Percentiles rank a stretch among this genome's conserved stretches.
These are phyloP conservation scores for Coniosporium apollinis DNA, from an alignment of 495 filamentous ascomycete species.

Conservation along the genomic window DNA sequence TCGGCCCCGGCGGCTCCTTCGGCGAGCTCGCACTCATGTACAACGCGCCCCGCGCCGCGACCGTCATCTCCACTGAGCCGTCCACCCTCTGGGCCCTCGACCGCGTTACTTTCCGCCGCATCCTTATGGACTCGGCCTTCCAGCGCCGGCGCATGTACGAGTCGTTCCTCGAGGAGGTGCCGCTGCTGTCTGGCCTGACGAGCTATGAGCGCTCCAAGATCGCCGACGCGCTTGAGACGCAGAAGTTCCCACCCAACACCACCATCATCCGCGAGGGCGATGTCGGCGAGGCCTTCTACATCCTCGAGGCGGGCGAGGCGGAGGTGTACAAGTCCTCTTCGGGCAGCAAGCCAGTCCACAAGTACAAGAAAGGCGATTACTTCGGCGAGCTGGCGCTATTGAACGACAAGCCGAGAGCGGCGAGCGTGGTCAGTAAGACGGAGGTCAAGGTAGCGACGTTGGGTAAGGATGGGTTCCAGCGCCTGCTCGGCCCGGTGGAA, in stretches of 20 bases:
- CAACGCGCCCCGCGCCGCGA: slow-evolving; percentile 93
- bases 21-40: slow-evolving; percentile 97
- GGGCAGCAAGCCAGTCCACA: slow-evolving; percentile 47
- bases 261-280: slow-evolving; percentile 86
- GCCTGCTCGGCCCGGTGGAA: slow-evolving; percentile 82
- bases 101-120: slow-evolving; percentile 90
- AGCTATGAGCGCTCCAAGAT: slow-evolving; percentile 91
- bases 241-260: slow-evolving; percentile 64
- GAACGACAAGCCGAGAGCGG: slow-evolving; percentile 87
- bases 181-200: slow-evolving; percentile 67
- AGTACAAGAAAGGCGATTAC: slow-evolving; percentile 82
- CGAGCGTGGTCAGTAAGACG: slow-evolving; percentile 63
- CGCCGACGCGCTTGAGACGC: slow-evolving; percentile 82
- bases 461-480: slow-evolving; percentile 87
- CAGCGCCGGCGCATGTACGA: slow-evolving; percentile 93
- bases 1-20: slow-evolving; percentile 85
- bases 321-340: slow-evolving; percentile 59
- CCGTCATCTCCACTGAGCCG: slow-evolving; percentile 68
- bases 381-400: slow-evolving; percentile 90
- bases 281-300: slow-evolving; percentile 79
- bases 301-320: slow-evolving; percentile 77
- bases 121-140: slow-evolving; percentile 96
- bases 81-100: slow-evolving; percentile 88
- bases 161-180: slow-evolving; percentile 91
- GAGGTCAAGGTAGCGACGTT: slow-evolving; percentile 89